Conservation (phyloP, 148 eudicot genomes). For the Fagopyrum tataricum region DNA sequence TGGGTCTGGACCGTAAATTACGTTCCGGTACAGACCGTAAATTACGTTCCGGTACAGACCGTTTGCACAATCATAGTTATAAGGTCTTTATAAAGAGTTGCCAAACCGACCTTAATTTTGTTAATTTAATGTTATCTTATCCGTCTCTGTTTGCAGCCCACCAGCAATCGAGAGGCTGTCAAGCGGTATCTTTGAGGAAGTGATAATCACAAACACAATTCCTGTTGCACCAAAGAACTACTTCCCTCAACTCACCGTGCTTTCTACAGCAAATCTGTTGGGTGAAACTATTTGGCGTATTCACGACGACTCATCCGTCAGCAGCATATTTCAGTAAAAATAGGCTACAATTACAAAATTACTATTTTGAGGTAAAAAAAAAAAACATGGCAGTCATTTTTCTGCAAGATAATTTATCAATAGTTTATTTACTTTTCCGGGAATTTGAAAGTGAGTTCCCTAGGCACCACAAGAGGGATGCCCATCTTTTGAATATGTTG, state of each 20-base stretch:
- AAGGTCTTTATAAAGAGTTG: not conserved
- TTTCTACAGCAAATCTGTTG: slow-evolving; percentile 56
- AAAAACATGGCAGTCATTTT: not conserved
- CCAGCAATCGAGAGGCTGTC: slow-evolving; percentile 69
- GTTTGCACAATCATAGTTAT: too few relatives aligned
- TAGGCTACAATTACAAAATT: not conserved
- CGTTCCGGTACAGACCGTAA: too few relatives aligned
- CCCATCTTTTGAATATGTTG: not conserved
- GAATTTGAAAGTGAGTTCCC: not conserved
- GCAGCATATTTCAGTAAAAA: slow-evolving; percentile 61
- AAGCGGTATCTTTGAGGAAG: slow-evolving; percentile 66
- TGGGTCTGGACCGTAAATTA: too few relatives aligned
- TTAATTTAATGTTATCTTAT: not conserved
- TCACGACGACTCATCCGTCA: slow-evolving; percentile 59
- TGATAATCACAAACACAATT: slow-evolving; percentile 57
- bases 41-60: too few relatives aligned
- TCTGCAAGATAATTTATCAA: not conserved
- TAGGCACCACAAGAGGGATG: not conserved
- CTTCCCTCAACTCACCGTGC: slow-evolving; percentile 66
- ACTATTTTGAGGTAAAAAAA: not conserved
- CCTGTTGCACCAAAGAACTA: slow-evolving; percentile 45
- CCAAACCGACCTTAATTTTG: not conserved
- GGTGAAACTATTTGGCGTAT: slow-evolving; percentile 76
- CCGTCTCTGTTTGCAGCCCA: slow-evolving; percentile 30
- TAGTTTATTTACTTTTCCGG: not conserved